Evolutionary conservation across 768 basidiomycete species (phyloP).

Genomic region (Mycena metata): DNA sequence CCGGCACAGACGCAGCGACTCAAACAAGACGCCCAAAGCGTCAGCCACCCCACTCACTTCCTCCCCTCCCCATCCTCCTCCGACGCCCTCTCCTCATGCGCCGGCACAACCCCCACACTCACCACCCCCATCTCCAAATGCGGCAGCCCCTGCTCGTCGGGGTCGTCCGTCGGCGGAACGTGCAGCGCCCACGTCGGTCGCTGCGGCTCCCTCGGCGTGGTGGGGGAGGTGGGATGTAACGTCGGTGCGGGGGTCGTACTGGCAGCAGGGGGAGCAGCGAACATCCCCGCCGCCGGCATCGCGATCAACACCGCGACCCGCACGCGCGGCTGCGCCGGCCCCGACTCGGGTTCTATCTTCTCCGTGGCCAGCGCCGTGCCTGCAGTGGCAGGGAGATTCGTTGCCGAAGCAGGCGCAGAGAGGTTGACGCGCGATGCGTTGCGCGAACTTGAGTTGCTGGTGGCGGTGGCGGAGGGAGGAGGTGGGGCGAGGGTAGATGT

Average conservation of each 20-base stretch:
- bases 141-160: conserved; percentile 46
- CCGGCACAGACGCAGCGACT: no score
- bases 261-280: conserved; percentile 20
- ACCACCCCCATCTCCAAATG: conserved; percentile 50
- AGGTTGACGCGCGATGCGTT: neutral
- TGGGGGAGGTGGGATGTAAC: conserved; percentile 1
- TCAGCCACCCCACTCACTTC: neutral
- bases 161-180: conserved; percentile 9
- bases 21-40: no score
- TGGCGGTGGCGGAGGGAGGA: conserved; percentile 16
- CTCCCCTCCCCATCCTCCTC: neutral
- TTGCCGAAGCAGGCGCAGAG: neutral
- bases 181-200: neutral
- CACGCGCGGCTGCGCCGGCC: conserved; percentile 43
- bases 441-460: neutral
- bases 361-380: conserved; percentile 26
- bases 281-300: conserved; percentile 50
- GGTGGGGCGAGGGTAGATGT: conserved; percentile 28
- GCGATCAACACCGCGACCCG: conserved; percentile 60
- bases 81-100: neutral
- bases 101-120: conserved; percentile 38
- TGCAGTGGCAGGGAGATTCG: neutral
- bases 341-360: conserved; percentile 1
- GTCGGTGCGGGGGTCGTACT: conserved; percentile 15
- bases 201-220: conserved; percentile 23